These are phyloP conservation scores for Dionaea muscipula DNA, from an alignment of 179 eudicot genomes.

Conservation along the genomic window DNA sequence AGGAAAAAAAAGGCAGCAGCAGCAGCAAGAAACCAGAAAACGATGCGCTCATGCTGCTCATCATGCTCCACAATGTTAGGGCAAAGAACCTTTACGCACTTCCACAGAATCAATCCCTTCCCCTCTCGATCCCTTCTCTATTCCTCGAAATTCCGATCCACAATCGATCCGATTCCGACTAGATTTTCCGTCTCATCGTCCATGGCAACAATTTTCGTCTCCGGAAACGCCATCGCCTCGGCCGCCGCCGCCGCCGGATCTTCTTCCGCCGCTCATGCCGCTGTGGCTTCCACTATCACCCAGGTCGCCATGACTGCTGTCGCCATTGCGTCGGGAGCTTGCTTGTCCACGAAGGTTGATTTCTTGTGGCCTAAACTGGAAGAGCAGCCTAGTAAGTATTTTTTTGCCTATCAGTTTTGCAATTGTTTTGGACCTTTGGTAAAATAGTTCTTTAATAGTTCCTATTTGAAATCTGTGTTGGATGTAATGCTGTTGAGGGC, in stretches of 20 bases:
- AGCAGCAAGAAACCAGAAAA: no score
- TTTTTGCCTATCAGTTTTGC: neutral
- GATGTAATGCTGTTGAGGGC: no score
- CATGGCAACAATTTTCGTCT: conserved; percentile 30
- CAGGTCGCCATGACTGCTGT: conserved; percentile 90
- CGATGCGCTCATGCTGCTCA: conserved; percentile 23
- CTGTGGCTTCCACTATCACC: conserved; percentile 73
- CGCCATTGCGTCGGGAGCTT: conserved; percentile 95
- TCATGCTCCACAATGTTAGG: conserved; percentile 19
- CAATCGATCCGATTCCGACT: conserved; percentile 19
- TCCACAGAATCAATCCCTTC: conserved; percentile 14
- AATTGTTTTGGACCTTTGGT: neutral
- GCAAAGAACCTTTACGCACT: conserved; percentile 17
- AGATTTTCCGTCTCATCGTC: conserved; percentile 39
- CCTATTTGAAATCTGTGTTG: no score
- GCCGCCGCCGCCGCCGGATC: conserved; percentile 37
- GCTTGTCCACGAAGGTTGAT: conserved; percentile 81
- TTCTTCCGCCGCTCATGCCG: conserved; percentile 44
- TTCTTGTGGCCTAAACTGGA: conserved; percentile 72
- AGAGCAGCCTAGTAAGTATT: conserved; percentile 54
- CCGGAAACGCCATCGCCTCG: conserved; percentile 43
- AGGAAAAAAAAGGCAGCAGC: no score
- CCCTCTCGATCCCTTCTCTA: conserved; percentile 4
- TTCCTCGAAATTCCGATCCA: conserved; percentile 18
- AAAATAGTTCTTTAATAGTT: no score